Evolutionary conservation across 73 alveolate species (phyloP), one percentile per base, ranked within the genome.

Genomic region (Urostyla sp.): DNA sequence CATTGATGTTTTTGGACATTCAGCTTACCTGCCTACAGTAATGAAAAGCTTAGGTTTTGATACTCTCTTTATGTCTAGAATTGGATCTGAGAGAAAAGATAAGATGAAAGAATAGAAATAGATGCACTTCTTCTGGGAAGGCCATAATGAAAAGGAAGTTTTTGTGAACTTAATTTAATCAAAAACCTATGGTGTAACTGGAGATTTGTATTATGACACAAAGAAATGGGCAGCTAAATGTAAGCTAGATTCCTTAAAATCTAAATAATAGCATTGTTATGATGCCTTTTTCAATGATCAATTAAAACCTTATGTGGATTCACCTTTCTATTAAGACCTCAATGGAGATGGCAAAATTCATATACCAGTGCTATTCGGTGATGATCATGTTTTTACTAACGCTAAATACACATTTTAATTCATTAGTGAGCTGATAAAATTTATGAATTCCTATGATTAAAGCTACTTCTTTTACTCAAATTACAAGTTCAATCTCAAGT

Each of bases 1-100:
- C 74, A 45, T 95, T 28, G 98, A 95, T 77, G 92, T 96, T 11
- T 95, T 95, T 66, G 99, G 99, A 0, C 91, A 91, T 77, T 77
- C 92, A 43, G 60, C 90, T 0, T 72, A 84, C 2, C 92, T 87
- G 43, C 91, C 93, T 24, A 37, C 57, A 1, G 11, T 90, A 35
- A 50, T 84, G 0, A 44, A 72, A 43, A 51, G 40, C 31, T 55
- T 72, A 6, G 95, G 95, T 4, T 74, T 72, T 78, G 95, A 88
- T 15, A 36, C 81, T 3, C 36, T 88, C 5, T 85, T 83, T 30
- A 40, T 83, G 3, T 32, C 87, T 1, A 40, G 95, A 48, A 61
- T 88, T 0, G 90, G 87, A 0, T 26, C 86, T 27, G n/a, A 27
- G 0, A 28, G 23, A 30, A 30, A 72, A 24, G 45, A 23, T 1